Evolutionary conservation across 2,329 filamentous ascomycete genomes (phyloP), one percentile per base, ranked within the genome.

Genomic region (Diaporthe australafricana): DNA sequence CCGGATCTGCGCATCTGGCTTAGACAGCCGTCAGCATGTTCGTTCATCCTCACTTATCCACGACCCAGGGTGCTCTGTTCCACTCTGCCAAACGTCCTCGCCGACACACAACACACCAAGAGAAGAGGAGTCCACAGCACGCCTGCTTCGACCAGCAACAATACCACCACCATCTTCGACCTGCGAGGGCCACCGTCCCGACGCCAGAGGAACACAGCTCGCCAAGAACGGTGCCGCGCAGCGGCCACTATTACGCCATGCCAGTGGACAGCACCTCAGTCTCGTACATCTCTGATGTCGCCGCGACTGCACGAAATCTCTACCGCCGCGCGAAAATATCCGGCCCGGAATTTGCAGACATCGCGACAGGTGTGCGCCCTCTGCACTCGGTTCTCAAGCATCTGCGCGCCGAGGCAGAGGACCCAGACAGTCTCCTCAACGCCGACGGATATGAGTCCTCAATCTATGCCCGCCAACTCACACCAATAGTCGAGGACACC

Each of bases 311-410:
- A 57, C 85, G 86, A 57, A 84, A 84, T 62, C 83, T 91, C 20
- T 90, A 88, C 77, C 84, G 87, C 67, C 87, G 87, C 72, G 85
- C 86, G 66, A 86, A 86, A 74, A 81, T 83, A 32, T 83, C 86
- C 3, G 84, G 85, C 20, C 80, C 83, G 3, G 83, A 86, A 52
- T 88, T 90, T 71, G 82, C 83, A 69, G 83, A 87, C 55, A 83
- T 89, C 57, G 84, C 87, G 17, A 77, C 80, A 17, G 84, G 86
- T 45, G 84, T 91, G 48, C 86, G 85, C 69, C 83, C 83, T 53
- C 81, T 92, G 50, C 86, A 91, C 75, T 85, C 85, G 7, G 86
- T 87, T 16, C 82, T 92, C 8, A 87, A 88, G 69, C 87, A 91
- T 75, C 82, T 92, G 32, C 88, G 87, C 69, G 83, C 85, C 74